Conservation (phyloP, 768 basidiomycete genomes). For the Rhizopogon vesiculosus region DNA sequence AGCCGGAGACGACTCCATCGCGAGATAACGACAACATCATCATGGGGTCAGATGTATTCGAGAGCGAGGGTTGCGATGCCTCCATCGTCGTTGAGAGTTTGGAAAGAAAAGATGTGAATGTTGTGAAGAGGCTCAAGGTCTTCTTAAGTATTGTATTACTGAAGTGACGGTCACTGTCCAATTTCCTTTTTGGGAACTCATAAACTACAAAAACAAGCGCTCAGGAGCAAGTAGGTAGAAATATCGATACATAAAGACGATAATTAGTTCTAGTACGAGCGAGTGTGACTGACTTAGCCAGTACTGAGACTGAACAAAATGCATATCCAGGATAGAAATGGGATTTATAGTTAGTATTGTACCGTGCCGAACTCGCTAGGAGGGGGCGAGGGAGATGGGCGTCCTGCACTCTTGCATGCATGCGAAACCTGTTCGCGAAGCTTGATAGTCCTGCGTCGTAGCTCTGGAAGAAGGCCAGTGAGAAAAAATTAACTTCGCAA, state of each 20-base stretch:
- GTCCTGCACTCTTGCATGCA: constrained; percentile 45
- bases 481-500: constrained; percentile 1
- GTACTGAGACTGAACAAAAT: not conserved
- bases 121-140: constrained; percentile 4
- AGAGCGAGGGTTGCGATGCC: constrained; percentile 2
- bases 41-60: constrained; percentile 1
- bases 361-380: constrained; percentile 1
- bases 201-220: not conserved
- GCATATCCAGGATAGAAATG: not conserved
- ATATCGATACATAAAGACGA: not conserved
- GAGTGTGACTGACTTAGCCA: not conserved
- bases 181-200: not conserved
- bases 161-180: not conserved
- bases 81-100: constrained; percentile 11
- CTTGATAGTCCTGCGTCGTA: constrained; percentile 42
- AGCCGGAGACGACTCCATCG: constrained; percentile 12
- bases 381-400: constrained; percentile 37
- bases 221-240: not conserved
- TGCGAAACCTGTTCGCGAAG: constrained; percentile 41
- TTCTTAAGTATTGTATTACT: not conserved
- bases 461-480: constrained; percentile 33
- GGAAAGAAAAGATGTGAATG: constrained; percentile 6
- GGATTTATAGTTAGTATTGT: not conserved
- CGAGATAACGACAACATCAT: constrained; percentile 10
- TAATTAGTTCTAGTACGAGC: not conserved